Conservation (phyloP, 78 protist genomes). For the Pelomyxa schiedti region DNA sequence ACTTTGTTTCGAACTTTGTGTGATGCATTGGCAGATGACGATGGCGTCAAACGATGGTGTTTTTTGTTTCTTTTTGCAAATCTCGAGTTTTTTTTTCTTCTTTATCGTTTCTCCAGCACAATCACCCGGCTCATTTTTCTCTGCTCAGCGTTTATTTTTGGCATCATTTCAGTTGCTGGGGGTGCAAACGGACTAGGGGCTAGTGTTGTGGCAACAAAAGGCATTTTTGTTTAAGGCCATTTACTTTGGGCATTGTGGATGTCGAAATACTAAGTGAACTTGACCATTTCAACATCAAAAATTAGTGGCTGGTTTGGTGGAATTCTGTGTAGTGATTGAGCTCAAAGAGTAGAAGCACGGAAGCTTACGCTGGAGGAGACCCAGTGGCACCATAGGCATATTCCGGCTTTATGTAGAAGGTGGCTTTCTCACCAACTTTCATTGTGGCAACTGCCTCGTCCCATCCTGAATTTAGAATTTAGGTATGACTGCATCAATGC, state of each 20-base stretch:
- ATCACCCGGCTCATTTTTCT: not conserved
- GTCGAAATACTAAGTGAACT: no score
- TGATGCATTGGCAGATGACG: no score
- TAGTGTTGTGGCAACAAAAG: no score
- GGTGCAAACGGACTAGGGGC: no score
- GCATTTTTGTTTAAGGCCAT: no score
- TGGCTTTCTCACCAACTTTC: not conserved
- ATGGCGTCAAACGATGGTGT: slow-evolving; percentile 32
- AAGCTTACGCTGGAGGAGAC: no score
- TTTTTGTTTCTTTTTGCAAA: not conserved
- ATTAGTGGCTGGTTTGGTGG: not conserved
- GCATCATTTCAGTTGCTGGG: not conserved
- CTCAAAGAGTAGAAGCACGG: no score
- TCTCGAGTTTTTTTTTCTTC: not conserved
- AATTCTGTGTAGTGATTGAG: no score
- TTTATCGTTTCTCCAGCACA: not conserved
- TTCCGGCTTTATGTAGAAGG: not conserved
- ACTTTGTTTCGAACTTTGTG: slow-evolving; percentile 56
- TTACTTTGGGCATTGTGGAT: no score
- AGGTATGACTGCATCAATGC: not conserved
- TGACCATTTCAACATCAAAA: not conserved
- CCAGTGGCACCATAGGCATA: not conserved
- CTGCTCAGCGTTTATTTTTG: not conserved
- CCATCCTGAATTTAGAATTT: not conserved
- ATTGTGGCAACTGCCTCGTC: not conserved